phyloP scores from a whole-genome alignment of 768 basidiomycete species.

The Calocera viscosa region DNA sequence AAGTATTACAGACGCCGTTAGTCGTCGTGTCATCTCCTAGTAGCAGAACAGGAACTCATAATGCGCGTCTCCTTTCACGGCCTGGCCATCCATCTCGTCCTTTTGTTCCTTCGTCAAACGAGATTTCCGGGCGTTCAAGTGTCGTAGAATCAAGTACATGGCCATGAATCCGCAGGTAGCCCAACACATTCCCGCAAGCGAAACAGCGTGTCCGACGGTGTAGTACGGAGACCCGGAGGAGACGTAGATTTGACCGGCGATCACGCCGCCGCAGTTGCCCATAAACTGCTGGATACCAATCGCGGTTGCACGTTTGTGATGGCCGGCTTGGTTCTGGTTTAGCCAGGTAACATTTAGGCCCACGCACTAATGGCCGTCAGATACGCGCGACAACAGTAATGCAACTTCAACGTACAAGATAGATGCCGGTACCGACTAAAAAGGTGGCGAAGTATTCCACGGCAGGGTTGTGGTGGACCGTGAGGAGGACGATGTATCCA shows the following conservation, averaged over 20 bases:
- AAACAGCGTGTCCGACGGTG: conserved; percentile 13
- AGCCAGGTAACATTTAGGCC: conserved; percentile 12
- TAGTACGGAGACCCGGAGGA: conserved; percentile 9
- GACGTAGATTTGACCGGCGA: conserved; percentile 14
- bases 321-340: conserved; percentile 10
- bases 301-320: conserved; percentile 12
- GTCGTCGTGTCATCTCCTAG: background rate
- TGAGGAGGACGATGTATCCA: conserved; percentile 14
- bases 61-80: conserved; percentile 13
- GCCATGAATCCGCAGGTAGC: background rate
- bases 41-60: background rate
- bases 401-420: background rate
- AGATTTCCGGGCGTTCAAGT: conserved; percentile 13
- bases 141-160: background rate
- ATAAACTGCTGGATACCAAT: conserved; percentile 15
- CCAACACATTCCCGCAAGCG: conserved; percentile 10
- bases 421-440: conserved; percentile 8
- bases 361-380: conserved; percentile 2
- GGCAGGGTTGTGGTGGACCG: background rate
- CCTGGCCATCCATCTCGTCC: conserved; percentile 6
- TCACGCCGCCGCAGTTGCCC: conserved; percentile 2
- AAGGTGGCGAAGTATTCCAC: conserved; percentile 14
- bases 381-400: background rate
- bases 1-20: too few species aligned
- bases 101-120: conserved; percentile 15